phyloP scores from a whole-genome alignment of 1,139 yeast species.

The Debaryomycetaceae sp. region DNA sequence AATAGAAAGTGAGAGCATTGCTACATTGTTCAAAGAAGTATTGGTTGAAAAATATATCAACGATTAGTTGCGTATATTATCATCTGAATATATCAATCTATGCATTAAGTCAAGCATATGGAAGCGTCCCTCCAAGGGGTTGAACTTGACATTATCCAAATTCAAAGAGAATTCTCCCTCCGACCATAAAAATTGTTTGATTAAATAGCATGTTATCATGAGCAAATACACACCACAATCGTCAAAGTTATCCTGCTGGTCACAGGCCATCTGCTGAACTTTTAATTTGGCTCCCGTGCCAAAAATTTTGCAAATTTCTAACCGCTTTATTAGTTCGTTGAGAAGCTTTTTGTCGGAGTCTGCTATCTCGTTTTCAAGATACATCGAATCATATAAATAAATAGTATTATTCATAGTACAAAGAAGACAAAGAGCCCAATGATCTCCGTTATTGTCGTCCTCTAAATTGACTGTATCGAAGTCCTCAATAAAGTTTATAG shows the following conservation, averaged over 20 bases:
- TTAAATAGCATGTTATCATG: slow-evolving; percentile 38
- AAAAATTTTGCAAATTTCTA: slow-evolving; percentile 22
- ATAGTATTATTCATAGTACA: slow-evolving; percentile 28
- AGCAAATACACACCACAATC: slow-evolving; percentile 46
- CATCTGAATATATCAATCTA: slow-evolving; percentile 1
- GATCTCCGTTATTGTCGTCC: slow-evolving; percentile 39
- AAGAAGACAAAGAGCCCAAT: slow-evolving; percentile 41
- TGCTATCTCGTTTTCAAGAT: slow-evolving; percentile 13
- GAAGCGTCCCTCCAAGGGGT: slow-evolving; percentile 30
- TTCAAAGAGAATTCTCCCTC: slow-evolving; percentile 20
- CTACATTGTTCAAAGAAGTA: slow-evolving; percentile 24
- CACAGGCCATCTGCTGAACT: slow-evolving; percentile 29
- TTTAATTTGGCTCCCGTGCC: slow-evolving; percentile 16
- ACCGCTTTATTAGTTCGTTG: slow-evolving; percentile 20
- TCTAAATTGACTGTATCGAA: slow-evolving; percentile 24
- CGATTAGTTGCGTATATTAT: slow-evolving; percentile 6
- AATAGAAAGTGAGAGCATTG: slow-evolving; percentile 24
- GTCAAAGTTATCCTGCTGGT: slow-evolving; percentile 44
- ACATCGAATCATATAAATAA: slow-evolving; percentile 43
- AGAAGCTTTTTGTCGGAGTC: slow-evolving; percentile 18
- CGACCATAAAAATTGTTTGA: slow-evolving; percentile 21
- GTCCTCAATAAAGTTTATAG: slow-evolving; percentile 39
- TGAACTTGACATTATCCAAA: slow-evolving; percentile 23
- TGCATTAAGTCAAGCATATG: slow-evolving; percentile 17
- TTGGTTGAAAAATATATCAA: slow-evolving; percentile 24